Conservation (phyloP, 2,329 filamentous ascomycete species). For the Fusarium mangiferae region DNA sequence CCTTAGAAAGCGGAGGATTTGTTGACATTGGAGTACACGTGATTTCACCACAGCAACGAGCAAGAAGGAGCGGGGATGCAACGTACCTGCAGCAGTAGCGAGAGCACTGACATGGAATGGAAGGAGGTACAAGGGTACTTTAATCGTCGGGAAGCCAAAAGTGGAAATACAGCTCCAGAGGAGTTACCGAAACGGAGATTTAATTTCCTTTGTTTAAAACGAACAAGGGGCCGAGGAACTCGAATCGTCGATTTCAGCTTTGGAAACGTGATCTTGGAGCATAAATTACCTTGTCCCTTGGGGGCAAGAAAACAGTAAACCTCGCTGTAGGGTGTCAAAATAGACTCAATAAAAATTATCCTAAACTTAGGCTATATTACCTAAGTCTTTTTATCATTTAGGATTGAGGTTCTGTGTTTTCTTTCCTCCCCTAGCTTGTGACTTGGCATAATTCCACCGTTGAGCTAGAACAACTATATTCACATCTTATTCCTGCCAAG, state of each 20-base stretch:
- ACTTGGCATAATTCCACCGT: background rate
- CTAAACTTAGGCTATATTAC: no score
- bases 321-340: no score
- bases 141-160: slow-evolving; percentile 17
- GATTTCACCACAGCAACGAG: slow-evolving; percentile 50
- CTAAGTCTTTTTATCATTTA: no score
- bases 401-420: no score
- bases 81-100: slow-evolving; percentile 40
- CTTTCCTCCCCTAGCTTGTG: no score
- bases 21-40: slow-evolving; percentile 45
- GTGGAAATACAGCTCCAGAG: slow-evolving; percentile 19
- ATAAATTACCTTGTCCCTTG: background rate
- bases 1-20: slow-evolving; percentile 23
- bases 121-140: slow-evolving; percentile 24
- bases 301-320: no score
- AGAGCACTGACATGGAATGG: slow-evolving; percentile 28
- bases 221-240: background rate
- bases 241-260: slow-evolving; percentile 17
- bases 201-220: slow-evolving; percentile 30
- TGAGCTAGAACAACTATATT: background rate
- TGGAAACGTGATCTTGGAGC: background rate
- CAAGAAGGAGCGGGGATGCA: slow-evolving; percentile 28
- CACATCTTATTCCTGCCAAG: background rate
- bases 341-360: no score
- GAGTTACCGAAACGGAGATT: slow-evolving; percentile 22